Conservation (phyloP, 768 basidiomycete genomes). For the Stropharia rugosoannulata region DNA sequence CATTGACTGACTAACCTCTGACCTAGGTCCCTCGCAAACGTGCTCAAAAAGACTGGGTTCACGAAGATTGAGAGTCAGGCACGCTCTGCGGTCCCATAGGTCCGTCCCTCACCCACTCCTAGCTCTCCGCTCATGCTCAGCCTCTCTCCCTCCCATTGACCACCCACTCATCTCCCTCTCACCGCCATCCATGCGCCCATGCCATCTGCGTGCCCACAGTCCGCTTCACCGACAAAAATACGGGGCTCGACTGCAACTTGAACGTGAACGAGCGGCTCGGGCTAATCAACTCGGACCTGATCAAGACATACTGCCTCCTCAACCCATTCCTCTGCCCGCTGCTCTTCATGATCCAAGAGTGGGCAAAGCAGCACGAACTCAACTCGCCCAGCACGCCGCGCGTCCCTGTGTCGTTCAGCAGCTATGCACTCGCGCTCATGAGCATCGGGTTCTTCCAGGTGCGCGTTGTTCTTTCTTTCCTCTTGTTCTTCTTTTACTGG, state of each 20-base stretch:
- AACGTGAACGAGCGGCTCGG: constrained; percentile 67
- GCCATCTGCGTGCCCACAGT: constrained; percentile 35
- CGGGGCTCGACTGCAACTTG: constrained; percentile 47
- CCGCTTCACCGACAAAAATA: constrained; percentile 45
- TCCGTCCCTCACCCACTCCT: no score
- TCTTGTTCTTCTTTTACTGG: no score
- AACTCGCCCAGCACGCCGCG: constrained; percentile 38
- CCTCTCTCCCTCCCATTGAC: no score
- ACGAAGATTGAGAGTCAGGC: no score
- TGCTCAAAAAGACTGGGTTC: constrained; percentile 30
- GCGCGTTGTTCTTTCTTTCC: no score
- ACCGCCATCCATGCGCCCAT: no score
- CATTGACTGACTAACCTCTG: neutral
- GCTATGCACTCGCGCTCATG: no score
- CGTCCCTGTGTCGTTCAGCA: constrained; percentile 47
- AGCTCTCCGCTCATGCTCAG: constrained; percentile 15
- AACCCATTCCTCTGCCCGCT: constrained; percentile 44
- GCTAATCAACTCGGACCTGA: constrained; percentile 45
- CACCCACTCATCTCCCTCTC: constrained; percentile 48
- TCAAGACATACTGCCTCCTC: constrained; percentile 49
- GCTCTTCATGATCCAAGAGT: constrained; percentile 50
- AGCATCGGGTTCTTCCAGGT: no score
- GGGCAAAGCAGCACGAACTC: constrained; percentile 55
- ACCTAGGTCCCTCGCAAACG: constrained; percentile 29
- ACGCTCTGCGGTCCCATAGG: no score